Conservation (phyloP, 225 moss, liverwort and hornwort species). For the Bryum argenteum region DNA sequence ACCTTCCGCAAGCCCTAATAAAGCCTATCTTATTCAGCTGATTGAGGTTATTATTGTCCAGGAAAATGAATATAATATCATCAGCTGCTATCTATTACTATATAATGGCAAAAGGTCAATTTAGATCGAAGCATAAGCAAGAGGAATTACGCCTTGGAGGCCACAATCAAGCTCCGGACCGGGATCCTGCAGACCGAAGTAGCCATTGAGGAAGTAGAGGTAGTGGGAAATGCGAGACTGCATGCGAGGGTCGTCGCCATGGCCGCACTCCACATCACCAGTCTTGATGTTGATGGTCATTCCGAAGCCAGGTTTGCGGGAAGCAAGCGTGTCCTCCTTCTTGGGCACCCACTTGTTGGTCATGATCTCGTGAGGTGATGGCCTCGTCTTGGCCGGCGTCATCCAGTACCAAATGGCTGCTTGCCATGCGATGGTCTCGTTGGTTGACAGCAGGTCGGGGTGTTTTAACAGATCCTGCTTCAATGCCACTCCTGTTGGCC, state of each 20-base stretch:
- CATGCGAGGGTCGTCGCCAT: constrained; percentile 79
- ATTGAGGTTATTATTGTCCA: constrained; percentile 27
- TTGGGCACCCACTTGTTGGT: constrained; percentile 62
- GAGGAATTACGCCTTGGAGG: constrained; percentile 67
- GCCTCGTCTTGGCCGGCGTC: constrained; percentile 73
- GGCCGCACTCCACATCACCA: constrained; percentile 82
- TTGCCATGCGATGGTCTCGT: constrained; percentile 82
- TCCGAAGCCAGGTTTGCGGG: constrained; percentile 69
- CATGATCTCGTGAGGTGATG: constrained; percentile 88
- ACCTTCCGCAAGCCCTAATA: constrained; percentile 19
- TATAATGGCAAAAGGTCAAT: not conserved
- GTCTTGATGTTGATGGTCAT: constrained; percentile 77
- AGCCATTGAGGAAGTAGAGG: constrained; percentile 47
- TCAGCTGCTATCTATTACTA: constrained; percentile 2
- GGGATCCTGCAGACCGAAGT: constrained; percentile 35
- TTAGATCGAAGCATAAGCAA: constrained; percentile 57
- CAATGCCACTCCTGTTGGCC: constrained; percentile 65
- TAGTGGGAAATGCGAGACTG: constrained; percentile 71
- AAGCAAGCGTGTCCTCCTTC: constrained; percentile 31
- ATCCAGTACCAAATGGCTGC: constrained; percentile 82
- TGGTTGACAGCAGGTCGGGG: constrained; percentile 61
- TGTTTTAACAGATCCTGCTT: constrained; percentile 50
- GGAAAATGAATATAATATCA: constrained; percentile 16
- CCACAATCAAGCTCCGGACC: constrained; percentile 65
- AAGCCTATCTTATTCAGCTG: constrained; percentile 36